A percentile compares a stretch with the other conserved stretches of the same genome.
These are phyloP conservation scores for Collybiopsis luxurians DNA, from an alignment of 768 basidiomycete species.

Conservation along the genomic window DNA sequence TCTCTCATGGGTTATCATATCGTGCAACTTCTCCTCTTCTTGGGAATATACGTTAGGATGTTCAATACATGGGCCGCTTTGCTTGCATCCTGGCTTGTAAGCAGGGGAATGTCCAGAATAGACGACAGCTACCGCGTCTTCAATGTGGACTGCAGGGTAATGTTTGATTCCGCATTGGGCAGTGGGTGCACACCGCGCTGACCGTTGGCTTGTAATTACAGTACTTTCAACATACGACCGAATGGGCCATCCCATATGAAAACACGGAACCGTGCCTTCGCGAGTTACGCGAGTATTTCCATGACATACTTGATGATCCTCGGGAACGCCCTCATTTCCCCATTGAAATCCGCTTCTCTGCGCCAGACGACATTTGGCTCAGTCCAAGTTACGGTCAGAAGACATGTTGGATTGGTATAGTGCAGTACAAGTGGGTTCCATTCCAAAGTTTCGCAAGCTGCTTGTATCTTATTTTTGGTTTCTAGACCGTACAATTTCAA, in stretches of 20 bases:
- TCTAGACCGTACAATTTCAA: slow-evolving; percentile 83
- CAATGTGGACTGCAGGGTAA: slow-evolving; percentile 89
- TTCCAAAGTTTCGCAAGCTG: too few species aligned
- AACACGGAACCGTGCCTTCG: slow-evolving; percentile 63
- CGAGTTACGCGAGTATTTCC: slow-evolving; percentile 72
- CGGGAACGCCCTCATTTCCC: slow-evolving; percentile 84
- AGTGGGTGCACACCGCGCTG: neutral
- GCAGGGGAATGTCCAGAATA: slow-evolving; percentile 51
- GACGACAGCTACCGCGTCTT: slow-evolving; percentile 84
- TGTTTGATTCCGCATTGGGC: slow-evolving; percentile 23
- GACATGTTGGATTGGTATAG: slow-evolving; percentile 95
- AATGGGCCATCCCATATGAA: slow-evolving; percentile 87
- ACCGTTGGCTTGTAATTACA: slow-evolving; percentile 30
- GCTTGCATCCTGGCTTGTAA: slow-evolving; percentile 68
- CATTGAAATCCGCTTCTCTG: slow-evolving; percentile 88
- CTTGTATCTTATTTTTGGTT: slow-evolving; percentile 2
- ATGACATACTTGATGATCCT: slow-evolving; percentile 60
- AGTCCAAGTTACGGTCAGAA: slow-evolving; percentile 78
- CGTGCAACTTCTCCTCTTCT: slow-evolving; percentile 79
- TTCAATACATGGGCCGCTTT: slow-evolving; percentile 65
- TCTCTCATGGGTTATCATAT: slow-evolving; percentile 75
- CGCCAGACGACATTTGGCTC: slow-evolving; percentile 90
- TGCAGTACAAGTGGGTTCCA: slow-evolving; percentile 98
- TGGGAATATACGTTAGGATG: slow-evolving; percentile 60
- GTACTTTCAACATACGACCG: slow-evolving; percentile 93